These are phyloP conservation scores for Sporothrix humicola DNA, from an alignment of 2,329 filamentous ascomycete genomes.

Conservation along the genomic window DNA sequence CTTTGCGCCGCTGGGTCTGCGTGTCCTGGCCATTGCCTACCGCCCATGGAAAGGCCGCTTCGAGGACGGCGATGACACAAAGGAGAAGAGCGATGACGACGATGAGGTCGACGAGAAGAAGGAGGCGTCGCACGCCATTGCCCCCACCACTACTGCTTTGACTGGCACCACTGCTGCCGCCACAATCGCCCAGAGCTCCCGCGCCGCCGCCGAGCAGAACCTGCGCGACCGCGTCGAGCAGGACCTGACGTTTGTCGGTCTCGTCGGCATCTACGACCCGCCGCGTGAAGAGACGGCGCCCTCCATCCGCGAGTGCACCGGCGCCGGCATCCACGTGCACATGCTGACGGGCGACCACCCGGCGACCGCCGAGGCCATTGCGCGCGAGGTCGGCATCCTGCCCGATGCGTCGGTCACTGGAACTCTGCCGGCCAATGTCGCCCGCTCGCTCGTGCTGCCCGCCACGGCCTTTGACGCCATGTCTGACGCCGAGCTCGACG, in stretches of 20 bases:
- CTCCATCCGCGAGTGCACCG: conserved; percentile 72
- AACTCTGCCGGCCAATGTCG: conserved; percentile 59
- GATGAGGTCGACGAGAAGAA: conserved; percentile 14
- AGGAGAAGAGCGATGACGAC: conserved; percentile 32
- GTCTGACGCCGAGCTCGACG: conserved; percentile 75
- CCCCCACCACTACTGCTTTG: neutral
- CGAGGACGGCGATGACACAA: conserved; percentile 34
- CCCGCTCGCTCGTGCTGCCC: conserved; percentile 67
- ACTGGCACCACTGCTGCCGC: neutral
- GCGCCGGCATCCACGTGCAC: conserved; percentile 77
- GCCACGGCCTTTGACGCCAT: conserved; percentile 80
- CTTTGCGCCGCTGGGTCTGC: conserved; percentile 71
- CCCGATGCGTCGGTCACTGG: conserved; percentile 66
- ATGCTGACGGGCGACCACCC: conserved; percentile 87
- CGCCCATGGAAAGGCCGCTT: conserved; percentile 62
- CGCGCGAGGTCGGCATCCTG: conserved; percentile 78
- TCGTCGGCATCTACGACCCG: conserved; percentile 85
- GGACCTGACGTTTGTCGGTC: conserved; percentile 74
- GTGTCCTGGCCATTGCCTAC: conserved; percentile 74
- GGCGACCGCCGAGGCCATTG: conserved; percentile 78
- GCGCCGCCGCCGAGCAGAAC: conserved; percentile 39
- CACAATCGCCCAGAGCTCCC: conserved; percentile 49
- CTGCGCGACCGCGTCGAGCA: conserved; percentile 68
- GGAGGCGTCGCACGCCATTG: conserved; percentile 56
- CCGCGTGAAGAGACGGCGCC: conserved; percentile 79